Evolutionary conservation across 176 grass and related monocot species (phyloP), one percentile per base, ranked within the genome.

Genomic region (Eremochloa ophiuroides): DNA sequence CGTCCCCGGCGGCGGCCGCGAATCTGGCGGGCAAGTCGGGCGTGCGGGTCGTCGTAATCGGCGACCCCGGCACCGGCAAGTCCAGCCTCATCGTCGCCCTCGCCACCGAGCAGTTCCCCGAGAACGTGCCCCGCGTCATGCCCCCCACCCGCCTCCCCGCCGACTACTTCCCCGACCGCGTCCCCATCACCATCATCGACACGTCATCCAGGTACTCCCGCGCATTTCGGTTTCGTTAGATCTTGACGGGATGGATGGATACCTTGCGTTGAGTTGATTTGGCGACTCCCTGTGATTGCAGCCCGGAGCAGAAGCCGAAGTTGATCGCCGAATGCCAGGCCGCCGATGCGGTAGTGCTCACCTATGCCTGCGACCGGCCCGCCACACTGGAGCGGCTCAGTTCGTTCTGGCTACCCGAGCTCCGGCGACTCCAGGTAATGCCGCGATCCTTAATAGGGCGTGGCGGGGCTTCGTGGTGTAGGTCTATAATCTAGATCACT

Each of bases 171-270:
- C 91, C 88, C 68, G 88, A 99, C 87, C 88, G 93, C 69, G 96
- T 99, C 25, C 97, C 93, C 69, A 90, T 99, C 91, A 99, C 89
- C 83, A 95, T 99, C 90, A 84, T 95, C 64, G 93, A 93, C 78
- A 99, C 91, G 5, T 99, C 93, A 16, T 86, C 97, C 17, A 88
- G 91, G 97, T 99, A 23, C 9, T 6, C 37, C 77, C 12, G 62
- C 63, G 63, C 22, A 66, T 68, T 31, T 68, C 46, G 44, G 63
- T 40, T 80, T 51, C 10, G 17, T 20, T 44, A 55, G 77, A 80
- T 80, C 63, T 23, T 35, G 20, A 31, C 22, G 30, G 5, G 8
- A 55, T 0, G 50, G 50, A 55, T 55, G 20, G 20, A 16, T 17
- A 42, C 37, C 3, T 39, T 10, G 25, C 16, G 43, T 29, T 8